Conservation (phyloP, 768 basidiomycete genomes). For the Sarcodon aspratus region DNA sequence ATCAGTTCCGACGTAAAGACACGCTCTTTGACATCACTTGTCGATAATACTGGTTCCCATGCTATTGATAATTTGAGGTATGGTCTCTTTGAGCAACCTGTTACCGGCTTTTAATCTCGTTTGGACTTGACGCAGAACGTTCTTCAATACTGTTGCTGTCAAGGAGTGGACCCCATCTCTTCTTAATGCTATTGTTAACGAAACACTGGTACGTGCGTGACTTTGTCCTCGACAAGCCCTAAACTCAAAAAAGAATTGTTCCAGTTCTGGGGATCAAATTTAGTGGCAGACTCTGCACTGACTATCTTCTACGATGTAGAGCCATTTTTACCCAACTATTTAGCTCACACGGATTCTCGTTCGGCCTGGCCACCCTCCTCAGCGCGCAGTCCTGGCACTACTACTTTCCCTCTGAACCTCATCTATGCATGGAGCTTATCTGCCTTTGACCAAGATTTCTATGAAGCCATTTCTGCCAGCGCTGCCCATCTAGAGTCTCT, state of each 20-base stretch:
- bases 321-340: conserved; percentile 32
- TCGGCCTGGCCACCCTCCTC: conserved; percentile 41
- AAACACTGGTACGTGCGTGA: conserved; percentile 22
- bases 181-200: conserved; percentile 30
- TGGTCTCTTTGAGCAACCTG: conserved; percentile 1
- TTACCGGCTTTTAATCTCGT: conserved; percentile 8
- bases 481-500: conserved; percentile 27
- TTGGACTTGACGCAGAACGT: conserved; percentile 1
- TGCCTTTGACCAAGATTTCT: conserved; percentile 26
- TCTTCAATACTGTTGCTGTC: conserved; percentile 32
- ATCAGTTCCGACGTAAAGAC: conserved; percentile 27
- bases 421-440: conserved; percentile 32
- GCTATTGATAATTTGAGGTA: conserved; percentile 19
- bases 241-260: not conserved
- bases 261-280: conserved; percentile 33
- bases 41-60: conserved; percentile 25
- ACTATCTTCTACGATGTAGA: conserved; percentile 39
- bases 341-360: conserved; percentile 19
- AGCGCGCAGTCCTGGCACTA: conserved; percentile 7
- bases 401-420: conserved; percentile 32
- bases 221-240: not conserved
- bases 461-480: conserved; percentile 26
- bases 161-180: conserved; percentile 22
- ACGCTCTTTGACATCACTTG: conserved; percentile 28
- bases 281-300: conserved; percentile 17